Percentiles rank a stretch among this genome's conserved stretches.
Conservation (phyloP, 2,329 filamentous ascomycete species). For the Coniochaeta hoffmannii region DNA sequence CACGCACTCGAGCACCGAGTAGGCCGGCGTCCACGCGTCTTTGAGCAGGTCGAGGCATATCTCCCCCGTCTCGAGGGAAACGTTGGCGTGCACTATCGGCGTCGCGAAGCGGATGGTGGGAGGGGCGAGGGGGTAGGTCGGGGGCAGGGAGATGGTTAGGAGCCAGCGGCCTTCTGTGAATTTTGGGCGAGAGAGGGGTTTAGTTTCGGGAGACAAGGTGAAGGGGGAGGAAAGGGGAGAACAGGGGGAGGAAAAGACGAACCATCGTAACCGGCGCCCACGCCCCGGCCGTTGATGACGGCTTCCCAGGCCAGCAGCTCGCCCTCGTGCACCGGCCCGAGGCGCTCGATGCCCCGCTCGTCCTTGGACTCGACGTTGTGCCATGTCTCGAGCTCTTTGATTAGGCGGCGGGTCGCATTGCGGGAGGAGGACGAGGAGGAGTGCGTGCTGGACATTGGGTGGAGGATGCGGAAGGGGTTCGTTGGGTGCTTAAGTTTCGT, state of each 20-base stretch:
- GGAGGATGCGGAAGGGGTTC: background rate
- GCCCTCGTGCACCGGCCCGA: slow-evolving; percentile 46
- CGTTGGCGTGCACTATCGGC: slow-evolving; percentile 78
- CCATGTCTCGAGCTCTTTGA: slow-evolving; percentile 51
- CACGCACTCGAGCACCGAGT: slow-evolving; percentile 69
- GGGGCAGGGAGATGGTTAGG: slow-evolving; percentile 67
- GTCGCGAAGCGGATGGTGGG: slow-evolving; percentile 79
- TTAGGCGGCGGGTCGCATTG: slow-evolving; percentile 46
- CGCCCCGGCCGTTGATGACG: slow-evolving; percentile 50
- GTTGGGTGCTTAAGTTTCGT: background rate
- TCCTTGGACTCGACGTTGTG: slow-evolving; percentile 37
- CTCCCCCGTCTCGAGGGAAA: slow-evolving; percentile 64
- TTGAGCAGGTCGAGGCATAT: slow-evolving; percentile 87
- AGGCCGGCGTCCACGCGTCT: slow-evolving; percentile 76
- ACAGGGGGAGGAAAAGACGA: slow-evolving; percentile 11
- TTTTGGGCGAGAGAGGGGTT: background rate
- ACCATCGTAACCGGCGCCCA: slow-evolving; percentile 52
- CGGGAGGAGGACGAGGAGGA: slow-evolving; percentile 26
- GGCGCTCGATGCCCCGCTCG: slow-evolving; percentile 50
- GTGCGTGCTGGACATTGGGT: background rate
- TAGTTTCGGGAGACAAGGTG: background rate
- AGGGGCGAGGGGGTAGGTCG: slow-evolving; percentile 69
- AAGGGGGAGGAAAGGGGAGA: background rate
- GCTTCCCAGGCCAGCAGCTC: slow-evolving; percentile 52
- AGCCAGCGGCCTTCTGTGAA: slow-evolving; percentile 67